A percentile compares a stretch with the other conserved stretches of the same genome.
Evolutionary conservation across 495 filamentous ascomycete genomes (phyloP).

Genomic region (Daldinia bambusicola): DNA sequence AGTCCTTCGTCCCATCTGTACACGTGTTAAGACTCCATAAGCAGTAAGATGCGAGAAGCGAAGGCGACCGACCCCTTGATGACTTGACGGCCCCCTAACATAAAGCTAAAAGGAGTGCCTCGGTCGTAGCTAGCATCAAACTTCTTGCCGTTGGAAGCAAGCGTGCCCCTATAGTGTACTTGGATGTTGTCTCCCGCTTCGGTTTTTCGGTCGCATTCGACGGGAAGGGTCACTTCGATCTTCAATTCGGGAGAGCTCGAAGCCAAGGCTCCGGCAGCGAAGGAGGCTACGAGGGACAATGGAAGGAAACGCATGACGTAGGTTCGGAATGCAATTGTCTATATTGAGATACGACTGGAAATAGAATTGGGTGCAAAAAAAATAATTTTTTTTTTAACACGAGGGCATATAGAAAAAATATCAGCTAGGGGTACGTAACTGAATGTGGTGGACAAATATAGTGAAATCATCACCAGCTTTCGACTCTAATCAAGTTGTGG

Average conservation of each 20-base stretch:
- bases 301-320: constrained; percentile 66
- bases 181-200: constrained; percentile 78
- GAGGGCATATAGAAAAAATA: constrained; percentile 3
- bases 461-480: constrained; percentile 2
- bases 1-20: constrained; percentile 87
- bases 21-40: constrained; percentile 31
- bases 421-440: not conserved
- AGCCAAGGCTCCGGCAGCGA: constrained; percentile 61
- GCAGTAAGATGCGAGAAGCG: constrained; percentile 1
- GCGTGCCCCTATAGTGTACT: constrained; percentile 89
- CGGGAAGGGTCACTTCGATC: constrained; percentile 78
- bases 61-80: constrained; percentile 76
- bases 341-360: not conserved
- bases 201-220: constrained; percentile 76
- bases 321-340: not conserved
- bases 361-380: not conserved
- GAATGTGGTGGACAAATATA: constrained; percentile 1
- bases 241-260: constrained; percentile 64
- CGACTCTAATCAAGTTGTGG: not conserved
- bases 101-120: constrained; percentile 78
- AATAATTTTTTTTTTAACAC: not conserved
- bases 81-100: constrained; percentile 79
- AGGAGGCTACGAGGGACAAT: constrained; percentile 63
- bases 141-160: constrained; percentile 65
- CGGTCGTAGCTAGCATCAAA: constrained; percentile 80